Percentiles rank a stretch among this genome's conserved stretches.
Evolutionary conservation across 768 basidiomycete species (phyloP).

Genomic region (Hemileccinum rubropunctum): DNA sequence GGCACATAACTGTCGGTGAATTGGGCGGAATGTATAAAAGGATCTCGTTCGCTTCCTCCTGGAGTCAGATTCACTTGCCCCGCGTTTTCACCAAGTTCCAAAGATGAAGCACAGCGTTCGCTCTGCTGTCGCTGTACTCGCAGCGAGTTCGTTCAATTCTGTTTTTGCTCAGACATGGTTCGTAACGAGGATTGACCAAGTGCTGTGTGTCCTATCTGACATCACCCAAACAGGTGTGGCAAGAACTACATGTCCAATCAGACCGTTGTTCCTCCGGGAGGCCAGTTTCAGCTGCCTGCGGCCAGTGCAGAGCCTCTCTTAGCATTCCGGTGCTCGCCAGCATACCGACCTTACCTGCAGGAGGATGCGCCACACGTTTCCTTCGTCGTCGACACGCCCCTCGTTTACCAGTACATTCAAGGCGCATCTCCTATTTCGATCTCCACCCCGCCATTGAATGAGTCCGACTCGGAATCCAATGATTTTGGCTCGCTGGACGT

Average conservation of each 20-base stretch:
- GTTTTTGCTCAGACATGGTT: constrained; percentile 29
- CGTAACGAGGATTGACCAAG: neutral
- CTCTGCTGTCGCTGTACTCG: constrained; percentile 9
- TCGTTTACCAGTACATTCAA: constrained; percentile 35
- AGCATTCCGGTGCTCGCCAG: constrained; percentile 46
- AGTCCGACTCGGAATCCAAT: neutral
- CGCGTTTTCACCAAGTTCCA: neutral
- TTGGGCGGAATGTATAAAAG: constrained; percentile 7
- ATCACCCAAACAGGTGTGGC: constrained; percentile 40
- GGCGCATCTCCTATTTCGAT: constrained; percentile 34
- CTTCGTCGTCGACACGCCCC: constrained; percentile 38
- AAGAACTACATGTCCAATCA: constrained; percentile 45
- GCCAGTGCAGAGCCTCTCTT: constrained; percentile 38
- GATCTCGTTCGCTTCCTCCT: too few relatives aligned
- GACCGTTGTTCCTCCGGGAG: constrained; percentile 43
- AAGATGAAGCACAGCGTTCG: constrained; percentile 17
- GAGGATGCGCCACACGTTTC: constrained; percentile 31
- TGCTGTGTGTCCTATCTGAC: neutral
- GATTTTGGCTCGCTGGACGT: constrained; percentile 22
- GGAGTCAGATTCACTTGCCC: neutral
- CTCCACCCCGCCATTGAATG: neutral
- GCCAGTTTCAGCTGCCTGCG: constrained; percentile 40
- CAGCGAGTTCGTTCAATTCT: constrained; percentile 3
- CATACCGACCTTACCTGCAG: constrained; percentile 45
- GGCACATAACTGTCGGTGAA: too few relatives aligned